These are phyloP conservation scores for thale cress (Arabidopsis thaliana) DNA, from an alignment of 345 rosid species.

Conservation along the genomic window TAIR10.1 NC_003071.7:9201501-9202000, in stretches of 20 bases:
- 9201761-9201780: background rate
- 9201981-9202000: conserved; percentile 44
- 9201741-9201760: conserved; percentile 8
- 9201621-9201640: conserved; percentile 62
- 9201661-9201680: conserved; percentile 14
- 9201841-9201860: conserved; percentile 72
- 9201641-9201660: background rate
- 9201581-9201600: conserved; percentile 92
- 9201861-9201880: conserved; percentile 98
- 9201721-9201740: conserved; percentile 1
- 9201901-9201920: conserved; percentile 67
- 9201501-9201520: conserved; percentile 28
- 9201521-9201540: conserved; percentile 72
- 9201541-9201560: conserved; percentile 75
- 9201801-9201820: conserved; percentile 5
- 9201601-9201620: conserved; percentile 82
- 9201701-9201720: background rate
- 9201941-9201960: conserved; percentile 49
- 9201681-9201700: background rate
- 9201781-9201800: too few relatives aligned
- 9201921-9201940: conserved; percentile 62
- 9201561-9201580: conserved; percentile 78
- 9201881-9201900: conserved; percentile 92
- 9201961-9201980: conserved; percentile 46
- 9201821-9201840: conserved; percentile 17